Evolutionary conservation across 179 eudicot genomes (phyloP).

Genomic region (Vitellaria paradoxa): DNA sequence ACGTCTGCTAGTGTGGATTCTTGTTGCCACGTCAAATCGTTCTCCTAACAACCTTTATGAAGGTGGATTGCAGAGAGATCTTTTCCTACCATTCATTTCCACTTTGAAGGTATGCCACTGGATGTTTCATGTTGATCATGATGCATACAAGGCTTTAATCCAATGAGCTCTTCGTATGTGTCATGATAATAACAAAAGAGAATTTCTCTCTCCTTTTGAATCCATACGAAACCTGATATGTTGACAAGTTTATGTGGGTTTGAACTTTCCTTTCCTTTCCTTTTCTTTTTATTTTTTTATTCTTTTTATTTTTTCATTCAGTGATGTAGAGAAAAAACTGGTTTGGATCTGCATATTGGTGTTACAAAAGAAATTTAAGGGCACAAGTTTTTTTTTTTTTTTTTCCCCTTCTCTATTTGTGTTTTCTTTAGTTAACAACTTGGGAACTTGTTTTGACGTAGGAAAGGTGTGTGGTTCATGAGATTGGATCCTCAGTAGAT

Average conservation of each 20-base stretch:
- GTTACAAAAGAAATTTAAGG: background rate
- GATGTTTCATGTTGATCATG: background rate
- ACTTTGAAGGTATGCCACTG: slow-evolving; percentile 59
- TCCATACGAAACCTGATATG: background rate
- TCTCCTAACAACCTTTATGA: slow-evolving; percentile 92
- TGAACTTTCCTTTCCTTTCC: no score
- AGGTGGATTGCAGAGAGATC: slow-evolving; percentile 95
- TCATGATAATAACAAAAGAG: background rate
- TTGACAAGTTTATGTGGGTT: background rate
- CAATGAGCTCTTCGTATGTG: background rate
- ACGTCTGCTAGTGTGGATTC: slow-evolving; percentile 48
- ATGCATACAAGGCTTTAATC: background rate
- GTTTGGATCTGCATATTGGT: background rate
- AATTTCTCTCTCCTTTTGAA: background rate
- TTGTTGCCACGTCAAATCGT: slow-evolving; percentile 94
- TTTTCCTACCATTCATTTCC: slow-evolving; percentile 86
- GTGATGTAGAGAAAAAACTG: background rate
- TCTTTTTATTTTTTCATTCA: no score
- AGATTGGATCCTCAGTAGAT: slow-evolving; percentile 88
- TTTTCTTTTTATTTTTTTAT: no score
- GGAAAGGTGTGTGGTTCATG: slow-evolving; percentile 84
- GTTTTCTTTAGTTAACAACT: background rate
- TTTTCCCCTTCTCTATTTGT: background rate
- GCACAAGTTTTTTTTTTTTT: background rate
- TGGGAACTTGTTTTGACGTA: slow-evolving; percentile 24